Evolutionary conservation across 768 basidiomycete species (phyloP).

Genomic region (Amanita brunnescens): DNA sequence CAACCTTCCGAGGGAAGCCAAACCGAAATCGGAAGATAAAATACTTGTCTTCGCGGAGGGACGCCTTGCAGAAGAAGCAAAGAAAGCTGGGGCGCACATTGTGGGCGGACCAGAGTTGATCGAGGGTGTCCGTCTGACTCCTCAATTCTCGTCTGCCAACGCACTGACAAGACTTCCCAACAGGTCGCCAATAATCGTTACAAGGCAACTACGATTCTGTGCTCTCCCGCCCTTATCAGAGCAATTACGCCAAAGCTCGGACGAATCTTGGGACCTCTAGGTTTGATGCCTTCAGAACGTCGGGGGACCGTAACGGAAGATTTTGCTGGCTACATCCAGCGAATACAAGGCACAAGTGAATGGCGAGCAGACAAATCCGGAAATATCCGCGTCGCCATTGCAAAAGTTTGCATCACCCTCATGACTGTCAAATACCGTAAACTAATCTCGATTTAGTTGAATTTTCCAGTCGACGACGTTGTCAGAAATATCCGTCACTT

Average conservation of each 20-base stretch:
- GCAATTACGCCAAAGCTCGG: slow-evolving; percentile 73
- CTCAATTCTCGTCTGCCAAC: neutral
- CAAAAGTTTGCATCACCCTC: slow-evolving; percentile 40
- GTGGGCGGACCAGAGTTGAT: slow-evolving; percentile 89
- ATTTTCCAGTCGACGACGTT: slow-evolving; percentile 69
- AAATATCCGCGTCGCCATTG: slow-evolving; percentile 76
- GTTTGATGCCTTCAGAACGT: slow-evolving; percentile 92
- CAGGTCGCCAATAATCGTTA: slow-evolving; percentile 71
- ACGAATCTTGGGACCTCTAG: slow-evolving; percentile 77
- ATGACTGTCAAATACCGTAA: neutral
- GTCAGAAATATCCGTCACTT: slow-evolving; percentile 74
- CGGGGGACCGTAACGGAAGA: slow-evolving; percentile 93
- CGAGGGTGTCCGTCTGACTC: slow-evolving; percentile 53
- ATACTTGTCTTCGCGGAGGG: slow-evolving; percentile 95
- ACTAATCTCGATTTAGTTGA: slow-evolving; percentile 37
- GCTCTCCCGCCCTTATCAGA: slow-evolving; percentile 70
- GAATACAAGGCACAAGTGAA: slow-evolving; percentile 74
- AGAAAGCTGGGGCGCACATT: slow-evolving; percentile 78
- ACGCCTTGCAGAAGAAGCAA: slow-evolving; percentile 71
- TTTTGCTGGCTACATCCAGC: slow-evolving; percentile 70
- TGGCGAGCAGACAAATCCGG: slow-evolving; percentile 91
- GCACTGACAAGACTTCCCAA: neutral
- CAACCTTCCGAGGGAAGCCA: slow-evolving; percentile 74
- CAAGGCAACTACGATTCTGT: slow-evolving; percentile 77
- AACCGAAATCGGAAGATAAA: slow-evolving; percentile 57